Evolutionary conservation across 1,284 basidiomycete species (phyloP).

Genomic region (Irpex sp.): DNA sequence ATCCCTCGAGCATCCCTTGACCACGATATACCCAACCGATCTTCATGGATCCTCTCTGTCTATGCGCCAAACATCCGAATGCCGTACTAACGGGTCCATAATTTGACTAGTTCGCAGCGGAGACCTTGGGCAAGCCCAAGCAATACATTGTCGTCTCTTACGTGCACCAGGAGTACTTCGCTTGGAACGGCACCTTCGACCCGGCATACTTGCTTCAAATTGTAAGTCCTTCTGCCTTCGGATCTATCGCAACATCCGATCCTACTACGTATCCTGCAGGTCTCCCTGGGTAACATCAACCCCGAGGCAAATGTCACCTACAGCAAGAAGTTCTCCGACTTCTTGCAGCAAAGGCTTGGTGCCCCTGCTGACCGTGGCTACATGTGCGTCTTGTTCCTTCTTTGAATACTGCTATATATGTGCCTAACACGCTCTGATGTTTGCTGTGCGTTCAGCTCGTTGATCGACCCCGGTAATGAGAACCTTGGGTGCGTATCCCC

Average conservation of each 20-base stretch:
- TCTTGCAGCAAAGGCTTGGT: conserved; percentile 50
- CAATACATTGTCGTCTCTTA: conserved; percentile 47
- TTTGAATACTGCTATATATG: neutral
- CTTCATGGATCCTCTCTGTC: neutral
- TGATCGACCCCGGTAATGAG: conserved; percentile 54
- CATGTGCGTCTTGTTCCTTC: conserved; percentile 33
- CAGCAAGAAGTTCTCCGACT: conserved; percentile 51
- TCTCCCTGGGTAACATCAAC: conserved; percentile 52
- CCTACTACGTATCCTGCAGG: conserved; percentile 29
- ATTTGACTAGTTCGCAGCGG: conserved; percentile 39
- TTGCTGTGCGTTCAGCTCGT: conserved; percentile 33
- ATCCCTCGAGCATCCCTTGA: neutral
- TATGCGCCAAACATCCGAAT: neutral
- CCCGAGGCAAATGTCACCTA: conserved; percentile 46
- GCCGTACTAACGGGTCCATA: neutral
- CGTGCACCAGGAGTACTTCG: conserved; percentile 52
- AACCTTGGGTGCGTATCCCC: conserved; percentile 43
- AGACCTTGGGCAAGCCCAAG: conserved; percentile 52
- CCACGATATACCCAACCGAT: neutral
- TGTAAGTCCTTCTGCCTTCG: conserved; percentile 33
- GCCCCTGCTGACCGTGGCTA: conserved; percentile 52
- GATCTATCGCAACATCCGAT: neutral
- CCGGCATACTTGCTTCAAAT: conserved; percentile 56
- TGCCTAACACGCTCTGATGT: neutral
- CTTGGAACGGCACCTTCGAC: conserved; percentile 58